Conservation (phyloP, 2,329 filamentous ascomycete species). For the Triangularia verruculosa region DNA sequence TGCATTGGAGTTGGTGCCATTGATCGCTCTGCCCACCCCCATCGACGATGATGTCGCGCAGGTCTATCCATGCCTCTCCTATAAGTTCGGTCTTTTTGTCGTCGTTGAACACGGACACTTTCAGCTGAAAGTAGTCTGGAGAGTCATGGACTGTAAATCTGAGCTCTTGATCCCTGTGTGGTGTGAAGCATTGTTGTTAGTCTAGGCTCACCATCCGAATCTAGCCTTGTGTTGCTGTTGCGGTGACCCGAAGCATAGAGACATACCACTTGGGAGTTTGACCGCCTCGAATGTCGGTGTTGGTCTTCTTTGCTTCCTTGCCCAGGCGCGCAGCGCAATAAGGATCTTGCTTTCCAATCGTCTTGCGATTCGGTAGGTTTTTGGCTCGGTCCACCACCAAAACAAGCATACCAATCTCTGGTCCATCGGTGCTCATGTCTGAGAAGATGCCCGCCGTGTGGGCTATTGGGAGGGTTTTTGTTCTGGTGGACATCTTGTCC, state of each 20-base stretch:
- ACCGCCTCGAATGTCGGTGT: constrained; percentile 87
- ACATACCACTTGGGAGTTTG: constrained; percentile 93
- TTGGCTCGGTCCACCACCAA: constrained; percentile 91
- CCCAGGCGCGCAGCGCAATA: constrained; percentile 92
- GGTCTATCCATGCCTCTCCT: constrained; percentile 85
- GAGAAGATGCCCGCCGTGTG: constrained; percentile 93
- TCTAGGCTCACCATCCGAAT: neutral
- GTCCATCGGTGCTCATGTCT: constrained; percentile 90
- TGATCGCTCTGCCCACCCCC: constrained; percentile 92
- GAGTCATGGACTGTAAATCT: constrained; percentile 96
- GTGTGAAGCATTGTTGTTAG: constrained; percentile 18
- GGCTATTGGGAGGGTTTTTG: constrained; percentile 55
- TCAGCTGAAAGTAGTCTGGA: constrained; percentile 91
- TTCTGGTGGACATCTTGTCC: constrained; percentile 50
- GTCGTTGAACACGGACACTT: constrained; percentile 95
- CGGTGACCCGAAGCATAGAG: neutral
- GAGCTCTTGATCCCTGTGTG: constrained; percentile 86
- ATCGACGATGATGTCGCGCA: constrained; percentile 74
- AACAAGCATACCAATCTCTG: constrained; percentile 88
- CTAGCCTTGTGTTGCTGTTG: neutral
- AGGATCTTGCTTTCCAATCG: constrained; percentile 97
- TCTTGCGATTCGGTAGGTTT: constrained; percentile 94
- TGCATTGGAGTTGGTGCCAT: constrained; percentile 85
- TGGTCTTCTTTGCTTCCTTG: constrained; percentile 97
- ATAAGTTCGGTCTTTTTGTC: constrained; percentile 98